Evolutionary conservation across 2,329 filamentous ascomycete genomes (phyloP).

Genomic region (Fusarium mangiferae): DNA sequence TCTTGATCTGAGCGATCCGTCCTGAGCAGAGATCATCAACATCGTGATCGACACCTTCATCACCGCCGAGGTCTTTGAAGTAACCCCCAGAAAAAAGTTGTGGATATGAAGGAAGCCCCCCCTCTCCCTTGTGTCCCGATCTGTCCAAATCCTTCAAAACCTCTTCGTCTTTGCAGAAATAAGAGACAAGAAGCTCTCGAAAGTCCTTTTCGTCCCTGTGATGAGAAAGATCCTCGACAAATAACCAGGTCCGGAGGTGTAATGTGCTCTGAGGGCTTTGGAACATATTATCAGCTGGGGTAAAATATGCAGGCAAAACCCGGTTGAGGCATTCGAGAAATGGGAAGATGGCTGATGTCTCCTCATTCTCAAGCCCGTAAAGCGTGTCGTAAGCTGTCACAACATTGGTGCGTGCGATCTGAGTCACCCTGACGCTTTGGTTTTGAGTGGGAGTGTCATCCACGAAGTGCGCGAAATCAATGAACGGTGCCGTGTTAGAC

Average conservation of each 20-base stretch:
- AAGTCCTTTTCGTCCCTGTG: slow-evolving; percentile 14
- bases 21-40: slow-evolving; percentile 35
- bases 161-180: slow-evolving; percentile 45
- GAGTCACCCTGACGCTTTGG: background rate
- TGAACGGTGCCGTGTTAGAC: slow-evolving; percentile 35
- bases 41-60: slow-evolving; percentile 10
- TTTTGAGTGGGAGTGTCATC: background rate
- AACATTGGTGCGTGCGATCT: slow-evolving; percentile 50
- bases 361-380: slow-evolving; percentile 10
- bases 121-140: background rate
- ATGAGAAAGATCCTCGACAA: slow-evolving; percentile 45
- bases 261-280: slow-evolving; percentile 44
- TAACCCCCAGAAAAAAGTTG: slow-evolving; percentile 37
- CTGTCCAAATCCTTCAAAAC: background rate
- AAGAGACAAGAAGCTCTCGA: slow-evolving; percentile 39
- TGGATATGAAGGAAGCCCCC: background rate
- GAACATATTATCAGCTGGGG: slow-evolving; percentile 22
- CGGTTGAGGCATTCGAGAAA: slow-evolving; percentile 48
- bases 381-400: slow-evolving; percentile 49
- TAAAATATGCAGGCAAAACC: slow-evolving; percentile 47
- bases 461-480: slow-evolving; percentile 42
- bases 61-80: slow-evolving; percentile 41
- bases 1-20: slow-evolving; percentile 36
- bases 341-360: slow-evolving; percentile 27
- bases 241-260: slow-evolving; percentile 51